Evolutionary conservation across 768 basidiomycete species (phyloP).

Genomic region (Leccinum imitatum): DNA sequence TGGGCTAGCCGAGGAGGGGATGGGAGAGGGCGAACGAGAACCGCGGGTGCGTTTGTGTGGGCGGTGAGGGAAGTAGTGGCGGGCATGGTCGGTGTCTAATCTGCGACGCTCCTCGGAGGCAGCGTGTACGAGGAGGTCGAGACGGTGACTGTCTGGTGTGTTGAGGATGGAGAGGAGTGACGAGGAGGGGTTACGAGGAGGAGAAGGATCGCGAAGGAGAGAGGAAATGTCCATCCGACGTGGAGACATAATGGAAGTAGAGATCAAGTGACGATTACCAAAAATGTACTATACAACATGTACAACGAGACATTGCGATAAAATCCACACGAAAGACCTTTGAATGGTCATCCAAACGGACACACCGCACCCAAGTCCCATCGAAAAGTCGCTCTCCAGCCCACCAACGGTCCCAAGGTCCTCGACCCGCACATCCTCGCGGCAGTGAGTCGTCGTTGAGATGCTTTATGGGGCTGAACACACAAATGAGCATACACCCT

Average conservation of each 20-base stretch:
- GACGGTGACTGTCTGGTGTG: conserved; percentile 26
- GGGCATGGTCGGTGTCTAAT: conserved; percentile 26
- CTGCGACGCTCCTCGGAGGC: conserved; percentile 65
- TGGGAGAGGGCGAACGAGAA: conserved; percentile 14
- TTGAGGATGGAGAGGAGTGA: conserved; percentile 24
- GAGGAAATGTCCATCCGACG: conserved; percentile 76
- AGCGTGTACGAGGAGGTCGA: conserved; percentile 71
- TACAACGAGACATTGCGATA: conserved; percentile 93
- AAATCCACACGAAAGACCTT: conserved; percentile 56
- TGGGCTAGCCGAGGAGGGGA: conserved; percentile 22
- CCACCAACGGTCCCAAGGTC: conserved; percentile 86
- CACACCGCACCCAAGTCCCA: conserved; percentile 89
- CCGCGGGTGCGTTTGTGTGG: conserved; percentile 24
- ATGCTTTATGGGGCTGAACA: conserved; percentile 60
- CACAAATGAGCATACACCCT: not conserved
- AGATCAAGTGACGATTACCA: not conserved
- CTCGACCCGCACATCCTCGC: conserved; percentile 71
- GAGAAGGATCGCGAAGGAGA: conserved; percentile 49
- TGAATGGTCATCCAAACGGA: conserved; percentile 59
- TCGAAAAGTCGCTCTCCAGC: conserved; percentile 71
- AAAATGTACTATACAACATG: conserved; percentile 34
- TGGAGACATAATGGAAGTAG: conserved; percentile 46
- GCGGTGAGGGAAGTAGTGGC: conserved; percentile 4
- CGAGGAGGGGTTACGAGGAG: conserved; percentile 23
- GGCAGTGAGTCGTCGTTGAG: conserved; percentile 82